Base-by-base conservation (phyloP, 129 eudicot genomes). In the Calendula officinalis region DNA sequence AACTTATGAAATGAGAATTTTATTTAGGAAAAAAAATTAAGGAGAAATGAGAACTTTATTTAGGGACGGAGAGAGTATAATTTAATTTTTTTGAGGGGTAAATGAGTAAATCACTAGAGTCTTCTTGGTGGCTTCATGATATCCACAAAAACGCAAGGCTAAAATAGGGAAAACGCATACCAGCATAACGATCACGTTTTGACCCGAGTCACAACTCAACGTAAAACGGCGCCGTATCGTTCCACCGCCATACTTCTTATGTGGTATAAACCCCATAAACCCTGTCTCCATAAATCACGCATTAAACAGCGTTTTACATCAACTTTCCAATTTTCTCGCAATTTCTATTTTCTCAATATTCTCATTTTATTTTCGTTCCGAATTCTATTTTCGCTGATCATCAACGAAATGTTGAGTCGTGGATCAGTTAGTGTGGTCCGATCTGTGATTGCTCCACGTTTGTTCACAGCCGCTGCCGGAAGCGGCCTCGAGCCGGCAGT, bases 361-460 rank as follows among this genome's bases (percentile, higher is more conserved):
- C 36, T 13, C 2, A 30, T 22, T 22, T 22, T 22, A 22, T 22
- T 22, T 22, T 22, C 2, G 30, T 22, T 22, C 30, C 30, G 30
- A 45, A 8, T 12, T 14, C 36, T 3, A 13, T 38, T 42, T 48
- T 40, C 37, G 49, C 7, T 57, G 30, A 22, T 30, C 47, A 14
- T 49, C 17, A 3, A 53, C 14, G 27, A 78, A 11, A 89, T 85
- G 95, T 83, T 86, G 88, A 80, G 81, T 41, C 82, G 84, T 17
- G 76, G 82, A 56, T 69, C 89, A 44, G 35, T 85, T 33, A 77
- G 61, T 60, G 70, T 71, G 10, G 79, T 82, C 16, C 82, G 86
- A 45, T 74, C 86, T 3, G 52, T 75, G 59, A 15, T 66, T 15
- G 70, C 66, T 37, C 80, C 85, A 34, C 82, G 91, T 17, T 69